phyloP scores from a whole-genome alignment of 2,329 filamentous ascomycete genomes.

The Paraphaeosphaeria minitans region DNA sequence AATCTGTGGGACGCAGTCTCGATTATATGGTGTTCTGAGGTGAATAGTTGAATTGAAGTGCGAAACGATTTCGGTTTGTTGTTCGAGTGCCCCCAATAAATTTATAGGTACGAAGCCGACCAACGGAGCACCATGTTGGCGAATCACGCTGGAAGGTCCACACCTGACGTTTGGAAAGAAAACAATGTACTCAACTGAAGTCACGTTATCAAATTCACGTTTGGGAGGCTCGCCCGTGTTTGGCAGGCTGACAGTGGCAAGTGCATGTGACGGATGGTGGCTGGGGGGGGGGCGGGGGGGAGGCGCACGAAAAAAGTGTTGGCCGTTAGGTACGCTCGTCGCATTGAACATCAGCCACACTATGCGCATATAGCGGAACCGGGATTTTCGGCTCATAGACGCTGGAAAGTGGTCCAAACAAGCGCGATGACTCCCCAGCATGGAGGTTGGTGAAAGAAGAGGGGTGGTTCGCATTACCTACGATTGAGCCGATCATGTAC shows the following conservation, averaged over 20 bases:
- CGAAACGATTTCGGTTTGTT: not conserved
- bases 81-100: not conserved
- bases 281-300: not conserved
- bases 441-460: not conserved
- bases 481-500: not conserved
- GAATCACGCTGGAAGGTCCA: conserved; percentile 6
- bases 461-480: not conserved
- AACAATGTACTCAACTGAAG: conserved; percentile 2
- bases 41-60: not conserved
- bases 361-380: not conserved
- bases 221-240: not conserved
- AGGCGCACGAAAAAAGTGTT: not conserved
- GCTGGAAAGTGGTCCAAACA: too few relatives aligned
- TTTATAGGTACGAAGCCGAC: conserved; percentile 4
- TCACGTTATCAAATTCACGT: not conserved
- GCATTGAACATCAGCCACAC: not conserved
- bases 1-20: not conserved
- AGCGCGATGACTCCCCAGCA: not conserved
- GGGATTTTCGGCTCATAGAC: not conserved
- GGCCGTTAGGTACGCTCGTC: not conserved
- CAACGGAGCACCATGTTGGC: conserved; percentile 12
- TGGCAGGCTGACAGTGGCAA: not conserved
- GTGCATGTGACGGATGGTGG: not conserved
- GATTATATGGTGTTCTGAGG: not conserved
- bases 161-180: not conserved